Evolutionary conservation across 306 rosid species (phyloP), one percentile per base, ranked within the genome.

Genomic region (Rosa persica): DNA sequence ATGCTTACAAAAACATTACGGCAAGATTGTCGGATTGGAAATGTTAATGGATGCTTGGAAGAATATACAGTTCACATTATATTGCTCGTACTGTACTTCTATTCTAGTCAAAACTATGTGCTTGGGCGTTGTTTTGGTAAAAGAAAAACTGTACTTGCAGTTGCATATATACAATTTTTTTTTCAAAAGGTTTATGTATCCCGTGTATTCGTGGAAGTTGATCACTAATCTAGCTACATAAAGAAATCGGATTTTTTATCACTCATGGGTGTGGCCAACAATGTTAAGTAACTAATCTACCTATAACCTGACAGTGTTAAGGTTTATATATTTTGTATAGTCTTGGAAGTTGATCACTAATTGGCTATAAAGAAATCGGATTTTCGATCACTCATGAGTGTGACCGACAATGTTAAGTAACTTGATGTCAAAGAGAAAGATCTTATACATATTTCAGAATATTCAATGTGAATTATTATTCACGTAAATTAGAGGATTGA

Each of bases 271-370:
- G 2, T 64, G n/a, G 77, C 40, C 65, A 65, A 65, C 22, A 20
- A 46, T 36, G 40, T 76, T 61, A 73, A 73, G 40, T 84, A 64
- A 40, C 67, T 52, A n/a, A n/a, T n/a, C n/a, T n/a, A n/a, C n/a
- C n/a, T n/a, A n/a, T n/a, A n/a, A n/a, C n/a, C n/a, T n/a, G n/a
- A n/a, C n/a, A n/a, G n/a, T n/a, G n/a, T n/a, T n/a, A 60, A 58
- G 0, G 17, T 5, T 27, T 62, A 30, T 13, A 3, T 5, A 30
- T 3, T 20, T 6, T 36, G 0, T 36, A 36, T 27, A 17, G 4
- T 49, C 5, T 10, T 5, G 54, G 58, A 48, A 11, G 16, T 76
- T 39, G 43, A 16, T 77, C 22, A 22, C 3, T 74, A 15, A 39
- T 71, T 0, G 65, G 34, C 65, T 58, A 58, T 25, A 27, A 9